Conservation (phyloP, 2,329 filamentous ascomycete genomes). For the Tolypocladium pustulatum region DNA sequence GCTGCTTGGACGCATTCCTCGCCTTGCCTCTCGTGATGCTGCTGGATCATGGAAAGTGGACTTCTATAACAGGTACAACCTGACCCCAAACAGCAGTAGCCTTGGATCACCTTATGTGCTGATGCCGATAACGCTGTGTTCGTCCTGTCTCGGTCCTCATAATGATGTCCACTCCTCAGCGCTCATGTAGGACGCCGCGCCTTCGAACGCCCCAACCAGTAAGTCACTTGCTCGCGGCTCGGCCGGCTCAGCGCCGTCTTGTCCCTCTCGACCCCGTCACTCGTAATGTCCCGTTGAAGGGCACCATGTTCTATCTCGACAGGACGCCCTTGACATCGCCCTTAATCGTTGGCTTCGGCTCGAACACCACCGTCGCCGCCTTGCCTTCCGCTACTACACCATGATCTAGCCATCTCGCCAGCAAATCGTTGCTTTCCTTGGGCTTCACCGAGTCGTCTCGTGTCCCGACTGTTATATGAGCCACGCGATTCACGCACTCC, state of each 20-base stretch:
- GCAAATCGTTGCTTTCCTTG: conserved; percentile 82
- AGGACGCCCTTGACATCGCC: conserved; percentile 38
- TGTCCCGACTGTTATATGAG: conserved; percentile 88
- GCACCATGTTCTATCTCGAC: conserved; percentile 26
- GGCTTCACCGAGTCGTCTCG: conserved; percentile 67
- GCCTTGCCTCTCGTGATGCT: background rate
- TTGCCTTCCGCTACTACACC: conserved; percentile 30
- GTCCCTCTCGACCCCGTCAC: background rate
- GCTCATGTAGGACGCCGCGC: background rate
- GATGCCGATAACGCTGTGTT: background rate
- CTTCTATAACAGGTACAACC: background rate
- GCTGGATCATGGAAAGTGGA: background rate
- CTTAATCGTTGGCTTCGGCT: conserved; percentile 35
- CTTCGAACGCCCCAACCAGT: background rate
- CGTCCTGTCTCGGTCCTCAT: background rate
- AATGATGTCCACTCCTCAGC: background rate
- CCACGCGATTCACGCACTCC: conserved; percentile 65
- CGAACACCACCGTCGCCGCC: conserved; percentile 38
- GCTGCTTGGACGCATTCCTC: background rate
- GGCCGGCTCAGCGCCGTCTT: background rate
- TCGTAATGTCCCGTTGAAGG: background rate
- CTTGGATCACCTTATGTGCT: background rate
- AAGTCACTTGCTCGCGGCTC: background rate
- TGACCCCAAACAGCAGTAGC: no score
- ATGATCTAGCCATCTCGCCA: conserved; percentile 61